phyloP scores from a whole-genome alignment of 2,329 filamentous ascomycete species.

The Venturia nashicola region DNA sequence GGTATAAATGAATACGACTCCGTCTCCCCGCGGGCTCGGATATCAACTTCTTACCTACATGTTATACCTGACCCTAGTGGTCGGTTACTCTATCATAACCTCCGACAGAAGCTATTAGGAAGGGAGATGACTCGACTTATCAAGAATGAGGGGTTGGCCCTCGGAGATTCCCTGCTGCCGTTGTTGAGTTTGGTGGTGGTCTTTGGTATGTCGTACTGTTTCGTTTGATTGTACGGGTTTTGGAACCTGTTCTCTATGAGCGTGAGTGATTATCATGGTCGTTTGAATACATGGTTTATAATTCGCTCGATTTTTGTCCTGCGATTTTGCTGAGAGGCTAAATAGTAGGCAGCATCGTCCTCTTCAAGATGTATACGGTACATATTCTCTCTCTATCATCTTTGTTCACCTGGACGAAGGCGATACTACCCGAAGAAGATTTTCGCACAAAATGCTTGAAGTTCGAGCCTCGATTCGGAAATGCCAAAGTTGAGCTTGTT shows the following conservation, averaged over 20 bases:
- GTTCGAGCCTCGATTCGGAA: background rate
- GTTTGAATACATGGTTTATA: too few species aligned
- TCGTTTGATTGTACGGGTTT: background rate
- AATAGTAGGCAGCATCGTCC: background rate
- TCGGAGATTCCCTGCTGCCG: background rate
- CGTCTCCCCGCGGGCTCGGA: background rate
- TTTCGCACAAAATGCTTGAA: slow-evolving; percentile 1
- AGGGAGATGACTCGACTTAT: background rate
- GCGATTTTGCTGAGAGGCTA: background rate
- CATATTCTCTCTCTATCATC: background rate
- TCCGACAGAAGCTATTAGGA: background rate
- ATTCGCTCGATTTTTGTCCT: too few species aligned
- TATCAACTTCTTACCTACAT: too few species aligned
- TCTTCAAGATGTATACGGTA: background rate
- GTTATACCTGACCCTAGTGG: background rate
- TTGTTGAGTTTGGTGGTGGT: background rate
- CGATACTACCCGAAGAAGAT: background rate
- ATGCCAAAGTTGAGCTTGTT: slow-evolving; percentile 2
- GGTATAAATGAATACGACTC: background rate
- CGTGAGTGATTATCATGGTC: too few species aligned
- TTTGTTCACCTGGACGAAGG: background rate
- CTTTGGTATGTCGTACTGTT: background rate
- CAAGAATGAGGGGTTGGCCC: background rate
- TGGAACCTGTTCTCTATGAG: too few species aligned
- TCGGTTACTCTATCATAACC: background rate